Conservation (phyloP, 306 rosid species). For the cucumber (Cucumis sativus) region DNA sequence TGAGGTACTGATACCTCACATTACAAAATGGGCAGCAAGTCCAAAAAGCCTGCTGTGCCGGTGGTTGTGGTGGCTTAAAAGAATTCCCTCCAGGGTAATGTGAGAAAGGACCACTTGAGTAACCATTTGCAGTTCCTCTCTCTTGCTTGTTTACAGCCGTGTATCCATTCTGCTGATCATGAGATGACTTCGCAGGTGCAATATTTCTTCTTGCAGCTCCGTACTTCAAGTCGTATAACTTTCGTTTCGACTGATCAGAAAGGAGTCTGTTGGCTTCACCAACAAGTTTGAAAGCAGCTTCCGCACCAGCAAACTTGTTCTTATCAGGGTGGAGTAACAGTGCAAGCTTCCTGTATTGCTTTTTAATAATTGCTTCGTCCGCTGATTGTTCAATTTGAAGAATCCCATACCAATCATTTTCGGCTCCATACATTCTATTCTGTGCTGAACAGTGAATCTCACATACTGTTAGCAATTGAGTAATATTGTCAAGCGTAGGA, state of each 20-base stretch:
- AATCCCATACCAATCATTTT: conserved; percentile 79
- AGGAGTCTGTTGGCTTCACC: conserved; percentile 78
- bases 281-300: conserved; percentile 82
- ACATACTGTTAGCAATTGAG: conserved; percentile 50
- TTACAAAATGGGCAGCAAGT: conserved; percentile 50
- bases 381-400: conserved; percentile 38
- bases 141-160: conserved; percentile 12
- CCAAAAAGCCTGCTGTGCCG: conserved; percentile 43
- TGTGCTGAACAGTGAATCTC: conserved; percentile 79
- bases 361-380: conserved; percentile 49
- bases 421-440: conserved; percentile 37
- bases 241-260: conserved; percentile 43
- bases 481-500: conserved; percentile 59
- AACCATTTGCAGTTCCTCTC: conserved; percentile 14
- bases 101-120: conserved; percentile 24
- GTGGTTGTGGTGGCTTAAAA: conserved; percentile 18
- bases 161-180: conserved; percentile 21
- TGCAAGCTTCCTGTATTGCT: conserved; percentile 75
- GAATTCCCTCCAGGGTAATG: conserved; percentile 17
- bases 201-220: conserved; percentile 18
- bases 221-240: conserved; percentile 27
- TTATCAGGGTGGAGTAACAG: conserved; percentile 89
- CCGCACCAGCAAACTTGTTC: conserved; percentile 79
- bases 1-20: conserved; percentile 41
- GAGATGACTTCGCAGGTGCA: conserved; percentile 19